Conservation (phyloP, 495 filamentous ascomycete species). For the Wilcoxina mikolae region DNA sequence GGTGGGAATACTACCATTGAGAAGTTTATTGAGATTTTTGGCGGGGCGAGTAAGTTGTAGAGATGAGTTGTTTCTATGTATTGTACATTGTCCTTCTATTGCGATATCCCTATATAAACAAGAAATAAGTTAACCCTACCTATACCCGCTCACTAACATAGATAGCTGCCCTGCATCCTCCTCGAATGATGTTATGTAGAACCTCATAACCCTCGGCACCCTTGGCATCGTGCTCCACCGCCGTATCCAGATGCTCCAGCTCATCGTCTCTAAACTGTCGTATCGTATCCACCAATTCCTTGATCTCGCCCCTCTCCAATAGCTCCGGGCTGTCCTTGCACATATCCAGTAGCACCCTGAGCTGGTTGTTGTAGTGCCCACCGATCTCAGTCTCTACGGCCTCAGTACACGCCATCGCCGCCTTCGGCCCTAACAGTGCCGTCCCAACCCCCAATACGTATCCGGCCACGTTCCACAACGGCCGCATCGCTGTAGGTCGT, state of each 20-base stretch:
- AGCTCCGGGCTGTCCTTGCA: slow-evolving; percentile 47
- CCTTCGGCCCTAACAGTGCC: slow-evolving; percentile 77
- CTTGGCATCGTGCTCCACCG: slow-evolving; percentile 79
- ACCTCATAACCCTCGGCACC: slow-evolving; percentile 76
- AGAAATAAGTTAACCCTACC: background rate
- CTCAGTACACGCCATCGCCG: slow-evolving; percentile 97
- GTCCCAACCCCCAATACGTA: slow-evolving; percentile 80
- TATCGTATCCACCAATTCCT: slow-evolving; percentile 54
- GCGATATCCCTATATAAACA: background rate
- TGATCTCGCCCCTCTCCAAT: slow-evolving; percentile 68
- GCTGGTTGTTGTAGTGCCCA: slow-evolving; percentile 86
- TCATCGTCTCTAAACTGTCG: slow-evolving; percentile 88
- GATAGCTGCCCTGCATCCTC: slow-evolving; percentile 80
- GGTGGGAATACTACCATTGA: slow-evolving; percentile 87
- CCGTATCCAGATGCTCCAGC: slow-evolving; percentile 90
- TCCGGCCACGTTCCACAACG: slow-evolving; percentile 73
- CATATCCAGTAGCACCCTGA: slow-evolving; percentile 67
- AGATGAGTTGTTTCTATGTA: background rate
- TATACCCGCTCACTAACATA: slow-evolving; percentile 72
- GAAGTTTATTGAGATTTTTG: slow-evolving; percentile 53
- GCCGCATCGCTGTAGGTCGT: slow-evolving; percentile 87
- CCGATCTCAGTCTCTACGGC: slow-evolving; percentile 98
- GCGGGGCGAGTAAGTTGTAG: background rate
- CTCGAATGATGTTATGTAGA: slow-evolving; percentile 72
- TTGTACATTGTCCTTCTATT: background rate